A percentile compares a stretch with the other conserved stretches of the same genome.
These are phyloP conservation scores for Agapanthus africanus DNA, from an alignment of 106 monocot genomes.

Conservation along the genomic window DNA sequence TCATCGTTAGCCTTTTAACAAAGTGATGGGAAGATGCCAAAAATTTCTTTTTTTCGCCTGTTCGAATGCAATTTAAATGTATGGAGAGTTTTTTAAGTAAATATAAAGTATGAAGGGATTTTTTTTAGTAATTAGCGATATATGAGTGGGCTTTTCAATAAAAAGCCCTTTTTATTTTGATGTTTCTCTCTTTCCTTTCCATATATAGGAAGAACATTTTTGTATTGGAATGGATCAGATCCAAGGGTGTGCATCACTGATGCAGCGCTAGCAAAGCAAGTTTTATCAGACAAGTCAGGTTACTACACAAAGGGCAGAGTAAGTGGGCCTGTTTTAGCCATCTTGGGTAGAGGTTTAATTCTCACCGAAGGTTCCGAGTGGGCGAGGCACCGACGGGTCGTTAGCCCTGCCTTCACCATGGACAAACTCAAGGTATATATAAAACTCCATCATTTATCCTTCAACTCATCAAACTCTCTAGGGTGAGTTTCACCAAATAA, in stretches of 20 bases:
- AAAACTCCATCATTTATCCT: not conserved
- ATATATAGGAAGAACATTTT: conserved; percentile 26
- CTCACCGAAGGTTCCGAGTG: conserved; percentile 38
- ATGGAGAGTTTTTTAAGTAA: too few relatives aligned
- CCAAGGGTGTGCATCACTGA: conserved; percentile 39
- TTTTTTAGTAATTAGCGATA: too few relatives aligned
- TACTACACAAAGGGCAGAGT: conserved; percentile 26
- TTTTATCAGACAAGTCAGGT: conserved; percentile 47
- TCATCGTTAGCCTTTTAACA: too few relatives aligned
- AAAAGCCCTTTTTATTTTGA: not conserved
- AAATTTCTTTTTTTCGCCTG: too few relatives aligned
- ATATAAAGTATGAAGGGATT: too few relatives aligned
- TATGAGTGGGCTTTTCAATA: too few relatives aligned
- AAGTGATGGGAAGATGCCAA: too few relatives aligned
- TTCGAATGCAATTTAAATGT: too few relatives aligned
- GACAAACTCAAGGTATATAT: conserved; percentile 70
- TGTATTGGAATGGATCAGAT: conserved; percentile 31
- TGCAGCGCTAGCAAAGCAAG: conserved; percentile 34
- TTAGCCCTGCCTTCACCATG: conserved; percentile 56
- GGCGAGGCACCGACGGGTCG: conserved; percentile 42
- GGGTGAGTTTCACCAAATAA: too few relatives aligned
- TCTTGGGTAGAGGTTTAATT: conserved; percentile 49
- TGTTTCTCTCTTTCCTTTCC: not conserved
- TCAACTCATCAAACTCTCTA: not conserved
- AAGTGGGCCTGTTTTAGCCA: not conserved